Evolutionary conservation across 192 early-diverging fungal species (phyloP).

Genomic region (Rhizophagus clarus): DNA sequence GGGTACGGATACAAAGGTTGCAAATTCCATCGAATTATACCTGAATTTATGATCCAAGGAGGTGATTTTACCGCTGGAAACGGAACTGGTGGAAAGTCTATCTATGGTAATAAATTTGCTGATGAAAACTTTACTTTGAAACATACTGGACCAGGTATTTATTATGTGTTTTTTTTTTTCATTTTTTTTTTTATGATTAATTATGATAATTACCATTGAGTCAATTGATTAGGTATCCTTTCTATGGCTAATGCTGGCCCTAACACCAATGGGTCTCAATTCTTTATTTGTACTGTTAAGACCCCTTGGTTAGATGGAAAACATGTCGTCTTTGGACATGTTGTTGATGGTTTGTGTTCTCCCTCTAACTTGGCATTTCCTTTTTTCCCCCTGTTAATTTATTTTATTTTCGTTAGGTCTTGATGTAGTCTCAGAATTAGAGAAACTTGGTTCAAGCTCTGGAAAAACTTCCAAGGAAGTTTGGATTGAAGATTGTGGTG

Average conservation of each 20-base stretch:
- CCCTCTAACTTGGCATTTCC: background rate
- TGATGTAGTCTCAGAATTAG: constrained; percentile 1
- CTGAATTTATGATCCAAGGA: constrained; percentile 81
- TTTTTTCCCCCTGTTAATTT: background rate
- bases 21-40: constrained; percentile 86
- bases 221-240: constrained; percentile 50
- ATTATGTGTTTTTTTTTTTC: background rate
- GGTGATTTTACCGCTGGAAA: constrained; percentile 85
- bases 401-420: background rate
- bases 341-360: constrained; percentile 54
- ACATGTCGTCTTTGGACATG: constrained; percentile 81
- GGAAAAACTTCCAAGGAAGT: background rate
- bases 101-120: constrained; percentile 79
- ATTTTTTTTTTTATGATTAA: background rate
- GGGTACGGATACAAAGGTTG: constrained; percentile 78
- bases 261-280: constrained; percentile 87
- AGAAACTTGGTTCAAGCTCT: background rate
- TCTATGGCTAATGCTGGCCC: constrained; percentile 90
- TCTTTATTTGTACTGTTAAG: constrained; percentile 85
- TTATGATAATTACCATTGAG: background rate
- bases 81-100: constrained; percentile 90
- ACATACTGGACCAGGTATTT: constrained; percentile 51
- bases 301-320: constrained; percentile 88
- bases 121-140: constrained; percentile 68
- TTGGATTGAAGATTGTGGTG: background rate